Conservation (phyloP, 495 filamentous ascomycete genomes). For the Xylaria flabelliformis region DNA sequence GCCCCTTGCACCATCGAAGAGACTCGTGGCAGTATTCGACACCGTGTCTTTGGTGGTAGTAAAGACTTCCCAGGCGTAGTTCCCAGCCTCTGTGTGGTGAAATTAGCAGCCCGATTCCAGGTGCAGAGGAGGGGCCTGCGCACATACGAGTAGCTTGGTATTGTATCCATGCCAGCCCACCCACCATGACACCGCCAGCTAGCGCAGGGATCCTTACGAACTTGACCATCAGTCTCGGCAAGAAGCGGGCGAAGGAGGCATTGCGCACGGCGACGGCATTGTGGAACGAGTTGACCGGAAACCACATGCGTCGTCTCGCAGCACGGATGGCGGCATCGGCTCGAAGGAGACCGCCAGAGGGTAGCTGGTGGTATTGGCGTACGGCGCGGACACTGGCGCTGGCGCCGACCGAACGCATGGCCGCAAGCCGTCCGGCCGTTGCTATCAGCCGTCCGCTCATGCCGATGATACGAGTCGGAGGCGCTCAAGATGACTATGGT, state of each 20-base stretch:
- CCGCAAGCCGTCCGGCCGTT: conserved; percentile 69
- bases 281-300: conserved; percentile 78
- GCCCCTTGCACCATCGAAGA: conserved; percentile 73
- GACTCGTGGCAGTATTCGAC: conserved; percentile 63
- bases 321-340: conserved; percentile 66
- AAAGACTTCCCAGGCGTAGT: conserved; percentile 83
- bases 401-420: conserved; percentile 59
- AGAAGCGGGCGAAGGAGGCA: conserved; percentile 81
- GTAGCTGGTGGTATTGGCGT: conserved; percentile 70
- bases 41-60: conserved; percentile 73
- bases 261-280: conserved; percentile 84
- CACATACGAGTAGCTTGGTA: conserved; percentile 90
- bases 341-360: conserved; percentile 70
- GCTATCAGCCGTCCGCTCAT: conserved; percentile 86
- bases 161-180: conserved; percentile 87
- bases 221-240: conserved; percentile 91
- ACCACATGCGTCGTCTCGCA: conserved; percentile 70
- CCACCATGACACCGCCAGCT: conserved; percentile 87
- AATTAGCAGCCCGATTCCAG: conserved; percentile 31
- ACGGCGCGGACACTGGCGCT: conserved; percentile 54
- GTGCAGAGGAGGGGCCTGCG: conserved; percentile 22
- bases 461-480: conserved; percentile 46
- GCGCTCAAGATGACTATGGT: conserved; percentile 26
- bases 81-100: conserved; percentile 73
- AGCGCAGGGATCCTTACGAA: conserved; percentile 85